Conservation (phyloP, 2,329 filamentous ascomycete genomes). For the Lachnellula hyalina region DNA sequence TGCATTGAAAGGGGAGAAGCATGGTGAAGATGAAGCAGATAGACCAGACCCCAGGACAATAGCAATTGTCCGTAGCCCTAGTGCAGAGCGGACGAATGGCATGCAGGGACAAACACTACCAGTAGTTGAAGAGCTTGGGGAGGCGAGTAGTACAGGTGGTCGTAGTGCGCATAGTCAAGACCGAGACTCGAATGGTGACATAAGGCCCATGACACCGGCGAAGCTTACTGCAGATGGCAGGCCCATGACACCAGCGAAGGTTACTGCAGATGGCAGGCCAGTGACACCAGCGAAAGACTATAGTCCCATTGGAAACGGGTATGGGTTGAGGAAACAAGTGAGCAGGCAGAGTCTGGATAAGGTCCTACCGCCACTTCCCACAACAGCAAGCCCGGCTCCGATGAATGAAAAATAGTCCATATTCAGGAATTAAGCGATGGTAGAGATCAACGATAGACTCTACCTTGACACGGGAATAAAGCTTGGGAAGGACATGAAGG, state of each 20-base stretch:
- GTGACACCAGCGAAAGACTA: conserved; percentile 18
- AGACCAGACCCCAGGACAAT: conserved; percentile 40
- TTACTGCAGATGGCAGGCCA: conserved; percentile 27
- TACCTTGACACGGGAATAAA: not conserved
- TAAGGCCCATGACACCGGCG: conserved; percentile 38
- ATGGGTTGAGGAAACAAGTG: conserved; percentile 25
- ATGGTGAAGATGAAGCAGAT: conserved; percentile 32
- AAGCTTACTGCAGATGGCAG: conserved; percentile 33
- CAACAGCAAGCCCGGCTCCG: conserved; percentile 9
- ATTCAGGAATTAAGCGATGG: not conserved
- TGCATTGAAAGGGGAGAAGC: conserved; percentile 24
- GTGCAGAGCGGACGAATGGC: conserved; percentile 48
- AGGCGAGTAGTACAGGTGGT: conserved; percentile 62
- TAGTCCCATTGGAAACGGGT: conserved; percentile 11
- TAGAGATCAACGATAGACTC: not conserved
- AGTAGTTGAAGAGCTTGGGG: conserved; percentile 85
- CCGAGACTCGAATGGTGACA: conserved; percentile 32
- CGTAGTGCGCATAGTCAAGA: conserved; percentile 45
- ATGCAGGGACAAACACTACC: conserved; percentile 61
- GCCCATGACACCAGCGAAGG: conserved; percentile 40
- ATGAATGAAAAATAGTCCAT: conserved; percentile 8
- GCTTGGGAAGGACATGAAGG: not conserved
- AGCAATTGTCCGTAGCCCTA: conserved; percentile 50
- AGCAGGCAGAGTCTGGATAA: conserved; percentile 57
- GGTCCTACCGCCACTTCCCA: conserved; percentile 52